These are phyloP conservation scores for Ailanthus altissimus DNA, from an alignment of 345 rosid genomes.

Conservation along the genomic window DNA sequence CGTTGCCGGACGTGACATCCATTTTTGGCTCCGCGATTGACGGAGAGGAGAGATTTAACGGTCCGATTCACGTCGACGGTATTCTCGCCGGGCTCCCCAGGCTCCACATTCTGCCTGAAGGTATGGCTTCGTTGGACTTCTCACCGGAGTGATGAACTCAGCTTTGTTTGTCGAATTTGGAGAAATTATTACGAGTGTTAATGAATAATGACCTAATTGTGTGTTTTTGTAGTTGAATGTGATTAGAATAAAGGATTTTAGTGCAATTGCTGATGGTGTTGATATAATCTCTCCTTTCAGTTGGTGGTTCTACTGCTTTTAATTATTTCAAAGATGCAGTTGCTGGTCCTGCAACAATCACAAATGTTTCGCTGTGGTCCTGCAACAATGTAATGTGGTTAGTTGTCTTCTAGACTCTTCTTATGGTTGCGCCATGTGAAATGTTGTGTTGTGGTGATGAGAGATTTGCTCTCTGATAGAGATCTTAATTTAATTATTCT, in stretches of 20 bases:
- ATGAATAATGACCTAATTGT: not conserved
- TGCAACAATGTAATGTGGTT: too few species aligned
- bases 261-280: too few species aligned
- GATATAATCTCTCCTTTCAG: too few species aligned
- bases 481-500: slow-evolving; percentile 9
- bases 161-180: slow-evolving; percentile 12
- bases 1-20: slow-evolving; percentile 74
- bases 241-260: not conserved
- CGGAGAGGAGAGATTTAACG: slow-evolving; percentile 64
- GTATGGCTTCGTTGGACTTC: slow-evolving; percentile 44
- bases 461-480: not conserved
- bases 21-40: slow-evolving; percentile 51
- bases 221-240: not conserved
- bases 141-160: slow-evolving; percentile 25
- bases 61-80: slow-evolving; percentile 61
- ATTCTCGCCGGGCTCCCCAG: slow-evolving; percentile 83
- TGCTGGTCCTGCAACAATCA: too few species aligned
- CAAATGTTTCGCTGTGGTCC: too few species aligned
- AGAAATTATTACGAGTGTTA: not conserved
- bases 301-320: too few species aligned
- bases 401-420: slow-evolving; percentile 6
- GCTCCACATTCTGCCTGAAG: slow-evolving; percentile 82
- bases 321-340: too few species aligned
- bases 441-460: not conserved
- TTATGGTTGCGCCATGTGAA: not conserved